Conservation (phyloP, 2,329 filamentous ascomycete species). For the Epichloe sp. region DNA sequence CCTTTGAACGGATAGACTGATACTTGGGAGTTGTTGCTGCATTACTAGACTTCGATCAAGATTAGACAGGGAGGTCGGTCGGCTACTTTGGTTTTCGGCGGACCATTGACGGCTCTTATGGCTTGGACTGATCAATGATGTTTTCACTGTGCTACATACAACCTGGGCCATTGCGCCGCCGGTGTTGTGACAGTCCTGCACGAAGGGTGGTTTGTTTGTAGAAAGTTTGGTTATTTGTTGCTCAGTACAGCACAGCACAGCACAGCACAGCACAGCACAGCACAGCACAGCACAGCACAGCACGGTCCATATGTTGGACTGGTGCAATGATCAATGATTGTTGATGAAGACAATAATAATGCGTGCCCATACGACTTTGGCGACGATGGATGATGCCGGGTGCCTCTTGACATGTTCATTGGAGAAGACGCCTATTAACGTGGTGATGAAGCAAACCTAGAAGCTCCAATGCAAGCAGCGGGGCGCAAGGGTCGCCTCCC, state of each 20-base stretch:
- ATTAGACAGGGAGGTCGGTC: conserved; percentile 23
- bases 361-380: too few relatives aligned
- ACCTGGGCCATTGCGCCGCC: conserved; percentile 6
- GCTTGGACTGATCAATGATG: conserved; percentile 23
- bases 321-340: conserved; percentile 1
- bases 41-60: conserved; percentile 27
- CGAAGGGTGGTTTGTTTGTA: conserved; percentile 7
- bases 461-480: too few relatives aligned
- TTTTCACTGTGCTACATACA: conserved; percentile 13
- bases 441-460: too few relatives aligned
- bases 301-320: conserved; percentile 2
- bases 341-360: background rate
- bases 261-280: background rate
- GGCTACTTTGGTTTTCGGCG: conserved; percentile 16
- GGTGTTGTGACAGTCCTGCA: conserved; percentile 4
- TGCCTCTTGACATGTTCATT: too few relatives aligned
- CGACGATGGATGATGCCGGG: too few relatives aligned
- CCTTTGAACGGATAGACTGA: conserved; percentile 19
- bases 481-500: background rate
- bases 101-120: conserved; percentile 21
- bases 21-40: conserved; percentile 22
- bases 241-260: background rate
- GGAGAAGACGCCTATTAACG: too few relatives aligned
- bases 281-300: background rate
- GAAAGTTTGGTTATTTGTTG: conserved; percentile 4